Conservation (phyloP, 2,329 filamentous ascomycete species). For the Iodosphaeria phyllophila region DNA sequence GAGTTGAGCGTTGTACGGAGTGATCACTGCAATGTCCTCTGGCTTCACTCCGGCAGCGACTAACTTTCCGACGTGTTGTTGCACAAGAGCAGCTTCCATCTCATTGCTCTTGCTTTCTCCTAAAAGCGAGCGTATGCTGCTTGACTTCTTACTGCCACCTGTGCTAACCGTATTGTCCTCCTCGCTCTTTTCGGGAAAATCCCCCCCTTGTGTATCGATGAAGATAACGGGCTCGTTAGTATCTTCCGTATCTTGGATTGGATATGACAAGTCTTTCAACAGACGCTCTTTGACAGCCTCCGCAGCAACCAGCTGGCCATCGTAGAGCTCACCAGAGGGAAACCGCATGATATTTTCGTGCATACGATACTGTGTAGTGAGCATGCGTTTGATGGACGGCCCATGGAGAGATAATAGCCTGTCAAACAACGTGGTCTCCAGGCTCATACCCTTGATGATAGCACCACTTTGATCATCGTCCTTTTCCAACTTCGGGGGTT, state of each 20-base stretch:
- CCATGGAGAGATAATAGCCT: constrained; percentile 70
- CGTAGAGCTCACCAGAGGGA: constrained; percentile 77
- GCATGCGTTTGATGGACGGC: constrained; percentile 71
- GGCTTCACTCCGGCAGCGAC: constrained; percentile 63
- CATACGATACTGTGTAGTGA: constrained; percentile 97
- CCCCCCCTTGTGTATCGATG: constrained; percentile 89
- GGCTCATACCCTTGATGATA: constrained; percentile 33
- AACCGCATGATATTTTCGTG: constrained; percentile 92
- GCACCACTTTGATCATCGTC: no score
- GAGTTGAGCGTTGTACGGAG: constrained; percentile 91
- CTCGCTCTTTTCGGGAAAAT: constrained; percentile 70
- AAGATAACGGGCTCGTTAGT: constrained; percentile 79
- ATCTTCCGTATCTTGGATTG: constrained; percentile 62
- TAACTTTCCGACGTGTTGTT: constrained; percentile 55
- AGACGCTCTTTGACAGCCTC: constrained; percentile 59
- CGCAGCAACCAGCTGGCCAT: constrained; percentile 61
- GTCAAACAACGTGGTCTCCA: constrained; percentile 90
- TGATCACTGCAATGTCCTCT: constrained; percentile 81
- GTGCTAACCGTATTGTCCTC: constrained; percentile 50
- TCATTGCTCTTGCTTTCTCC: constrained; percentile 50
- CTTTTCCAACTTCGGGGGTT: constrained; percentile 16
- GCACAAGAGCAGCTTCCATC: constrained; percentile 70
- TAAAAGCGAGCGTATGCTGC: constrained; percentile 23
- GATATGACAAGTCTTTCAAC: constrained; percentile 60
- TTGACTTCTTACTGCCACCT: constrained; percentile 24